These are phyloP conservation scores for Russula vinacea DNA, from an alignment of 768 basidiomycete genomes.

Conservation along the genomic window DNA sequence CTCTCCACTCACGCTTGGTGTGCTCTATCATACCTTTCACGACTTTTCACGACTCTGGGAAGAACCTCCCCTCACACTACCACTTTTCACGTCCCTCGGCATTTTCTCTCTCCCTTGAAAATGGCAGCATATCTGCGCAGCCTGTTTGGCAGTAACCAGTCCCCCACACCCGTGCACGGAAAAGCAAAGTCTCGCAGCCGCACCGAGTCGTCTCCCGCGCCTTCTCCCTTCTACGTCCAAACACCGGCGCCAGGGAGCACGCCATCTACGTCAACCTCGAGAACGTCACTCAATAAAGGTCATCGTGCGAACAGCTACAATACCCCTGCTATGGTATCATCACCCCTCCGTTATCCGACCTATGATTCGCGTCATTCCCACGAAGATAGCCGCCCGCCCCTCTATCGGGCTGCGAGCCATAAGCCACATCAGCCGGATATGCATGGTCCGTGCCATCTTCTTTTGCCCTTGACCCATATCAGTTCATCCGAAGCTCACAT, in stretches of 20 bases:
- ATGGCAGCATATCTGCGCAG: conserved; percentile 54
- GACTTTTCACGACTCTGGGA: conserved; percentile 21
- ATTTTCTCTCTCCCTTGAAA: conserved; percentile 8
- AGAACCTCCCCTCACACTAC: background rate
- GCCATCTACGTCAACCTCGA: conserved; percentile 21
- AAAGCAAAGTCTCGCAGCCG: conserved; percentile 44
- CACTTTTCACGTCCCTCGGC: background rate
- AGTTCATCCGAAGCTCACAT: conserved; percentile 18
- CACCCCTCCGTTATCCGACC: conserved; percentile 29
- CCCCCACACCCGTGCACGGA: conserved; percentile 33
- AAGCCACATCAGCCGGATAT: conserved; percentile 21
- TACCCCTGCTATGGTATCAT: conserved; percentile 23
- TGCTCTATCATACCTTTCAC: conserved; percentile 15
- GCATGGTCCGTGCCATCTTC: conserved; percentile 19
- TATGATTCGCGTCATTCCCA: conserved; percentile 30
- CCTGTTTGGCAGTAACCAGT: conserved; percentile 40
- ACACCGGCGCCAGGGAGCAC: conserved; percentile 26
- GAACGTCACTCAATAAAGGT: conserved; percentile 20
- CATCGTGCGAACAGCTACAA: conserved; percentile 24
- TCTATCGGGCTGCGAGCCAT: conserved; percentile 17
- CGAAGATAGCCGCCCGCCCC: conserved; percentile 23
- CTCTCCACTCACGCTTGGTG: conserved; percentile 8
- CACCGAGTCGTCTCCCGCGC: conserved; percentile 41
- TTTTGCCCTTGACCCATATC: conserved; percentile 29
- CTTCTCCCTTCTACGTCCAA: conserved; percentile 34